Evolutionary conservation across 1,284 basidiomycete genomes (phyloP).

Genomic region (Marasmius sp.): DNA sequence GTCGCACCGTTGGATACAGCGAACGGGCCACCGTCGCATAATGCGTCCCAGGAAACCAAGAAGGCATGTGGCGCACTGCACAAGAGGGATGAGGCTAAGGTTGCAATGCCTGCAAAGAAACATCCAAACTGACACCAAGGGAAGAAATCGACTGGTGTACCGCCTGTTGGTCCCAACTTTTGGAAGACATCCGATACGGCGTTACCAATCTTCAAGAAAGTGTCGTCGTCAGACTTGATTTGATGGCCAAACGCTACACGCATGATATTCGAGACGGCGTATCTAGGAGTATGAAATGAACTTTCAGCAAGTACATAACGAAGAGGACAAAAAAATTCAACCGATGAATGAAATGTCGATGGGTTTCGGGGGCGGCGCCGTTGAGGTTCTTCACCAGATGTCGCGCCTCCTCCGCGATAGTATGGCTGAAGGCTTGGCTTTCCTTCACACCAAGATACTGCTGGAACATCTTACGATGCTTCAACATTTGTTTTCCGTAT

Average conservation of each 20-base stretch:
- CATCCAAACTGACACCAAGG: slow-evolving; percentile 14
- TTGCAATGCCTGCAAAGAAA: slow-evolving; percentile 4
- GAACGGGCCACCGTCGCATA: slow-evolving; percentile 20
- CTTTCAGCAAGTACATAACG: neutral
- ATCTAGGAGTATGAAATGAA: slow-evolving; percentile 12
- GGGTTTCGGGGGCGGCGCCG: slow-evolving; percentile 1
- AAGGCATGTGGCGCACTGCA: slow-evolving; percentile 22
- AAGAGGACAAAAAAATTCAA: neutral
- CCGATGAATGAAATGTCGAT: slow-evolving; percentile 15
- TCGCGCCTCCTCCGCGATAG: slow-evolving; percentile 16
- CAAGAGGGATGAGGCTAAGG: slow-evolving; percentile 8
- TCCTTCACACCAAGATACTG: slow-evolving; percentile 14
- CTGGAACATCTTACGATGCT: slow-evolving; percentile 19
- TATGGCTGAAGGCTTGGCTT: slow-evolving; percentile 12
- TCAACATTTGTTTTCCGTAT: slow-evolving; percentile 20
- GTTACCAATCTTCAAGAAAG: slow-evolving; percentile 17
- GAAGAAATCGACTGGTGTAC: slow-evolving; percentile 21
- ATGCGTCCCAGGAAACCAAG: slow-evolving; percentile 26
- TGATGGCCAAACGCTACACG: slow-evolving; percentile 23
- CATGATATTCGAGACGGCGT: slow-evolving; percentile 20
- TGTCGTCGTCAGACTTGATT: slow-evolving; percentile 21
- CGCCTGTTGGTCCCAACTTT: slow-evolving; percentile 18
- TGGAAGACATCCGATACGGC: slow-evolving; percentile 7
- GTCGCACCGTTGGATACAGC: neutral
- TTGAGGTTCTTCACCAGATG: slow-evolving; percentile 17